A percentile compares a stretch with the other conserved stretches of the same genome.
Evolutionary conservation across 148 eudicot genomes (phyloP).

Genomic region (Chenopodium album): DNA sequence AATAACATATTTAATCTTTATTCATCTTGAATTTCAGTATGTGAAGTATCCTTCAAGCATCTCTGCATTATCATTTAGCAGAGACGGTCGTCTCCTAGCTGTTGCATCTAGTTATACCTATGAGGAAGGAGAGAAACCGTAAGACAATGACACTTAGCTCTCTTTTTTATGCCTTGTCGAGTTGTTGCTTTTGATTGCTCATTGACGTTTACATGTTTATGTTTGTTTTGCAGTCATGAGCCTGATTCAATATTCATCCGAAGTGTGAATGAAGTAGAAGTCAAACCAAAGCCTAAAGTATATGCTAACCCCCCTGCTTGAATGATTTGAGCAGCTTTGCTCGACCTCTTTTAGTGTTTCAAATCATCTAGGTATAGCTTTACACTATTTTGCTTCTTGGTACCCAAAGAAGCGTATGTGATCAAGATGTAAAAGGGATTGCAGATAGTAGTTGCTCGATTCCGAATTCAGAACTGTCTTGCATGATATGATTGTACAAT

Average conservation of each 20-base stretch:
- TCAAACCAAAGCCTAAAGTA: conserved; percentile 91
- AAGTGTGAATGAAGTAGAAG: conserved; percentile 92
- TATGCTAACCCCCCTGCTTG: conserved; percentile 64
- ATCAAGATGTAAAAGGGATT: conserved; percentile 21
- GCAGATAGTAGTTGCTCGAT: conserved; percentile 4
- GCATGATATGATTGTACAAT: neutral
- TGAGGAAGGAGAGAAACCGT: conserved; percentile 91
- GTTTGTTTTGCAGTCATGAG: conserved; percentile 68
- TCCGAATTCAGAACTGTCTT: neutral
- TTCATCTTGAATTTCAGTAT: conserved; percentile 50
- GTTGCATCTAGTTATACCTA: conserved; percentile 92
- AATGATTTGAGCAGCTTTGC: conserved; percentile 20
- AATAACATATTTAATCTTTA: neutral
- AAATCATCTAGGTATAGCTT: conserved; percentile 16
- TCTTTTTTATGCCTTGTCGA: neutral
- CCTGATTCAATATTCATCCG: conserved; percentile 84
- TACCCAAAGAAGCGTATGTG: conserved; percentile 23
- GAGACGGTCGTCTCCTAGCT: conserved; percentile 82
- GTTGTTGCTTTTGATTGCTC: neutral
- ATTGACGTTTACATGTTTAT: neutral
- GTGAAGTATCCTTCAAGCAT: conserved; percentile 80
- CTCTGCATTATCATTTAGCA: conserved; percentile 87
- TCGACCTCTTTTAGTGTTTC: conserved; percentile 4
- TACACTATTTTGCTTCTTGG: conserved; percentile 27
- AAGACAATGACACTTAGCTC: conserved; percentile 21